Evolutionary conservation across 176 grass and related monocot genomes (phyloP).

Genomic region (Panicum miliaceum): DNA sequence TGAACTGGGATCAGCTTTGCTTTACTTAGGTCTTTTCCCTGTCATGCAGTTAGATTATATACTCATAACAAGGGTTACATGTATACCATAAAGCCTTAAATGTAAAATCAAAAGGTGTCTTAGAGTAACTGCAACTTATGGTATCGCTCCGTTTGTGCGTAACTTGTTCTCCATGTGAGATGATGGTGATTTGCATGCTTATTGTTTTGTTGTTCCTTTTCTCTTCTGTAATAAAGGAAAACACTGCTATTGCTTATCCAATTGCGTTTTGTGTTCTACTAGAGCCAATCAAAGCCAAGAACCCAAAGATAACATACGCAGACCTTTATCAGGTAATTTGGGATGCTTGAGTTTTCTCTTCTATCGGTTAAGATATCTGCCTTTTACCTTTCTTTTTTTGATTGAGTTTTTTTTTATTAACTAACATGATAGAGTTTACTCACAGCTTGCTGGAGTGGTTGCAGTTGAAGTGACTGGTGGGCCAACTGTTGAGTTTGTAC

Average conservation of each 20-base stretch:
- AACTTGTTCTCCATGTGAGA: background rate
- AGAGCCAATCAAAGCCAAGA: constrained; percentile 84
- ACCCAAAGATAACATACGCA: constrained; percentile 87
- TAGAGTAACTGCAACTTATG: constrained; percentile 14
- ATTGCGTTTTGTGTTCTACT: constrained; percentile 37
- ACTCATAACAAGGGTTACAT: constrained; percentile 12
- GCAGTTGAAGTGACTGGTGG: constrained; percentile 97
- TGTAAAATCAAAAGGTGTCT: background rate
- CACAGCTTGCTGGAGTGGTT: constrained; percentile 89
- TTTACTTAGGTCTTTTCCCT: background rate
- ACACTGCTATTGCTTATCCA: constrained; percentile 36
- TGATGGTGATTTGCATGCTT: constrained; percentile 9
- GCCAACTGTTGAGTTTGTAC: constrained; percentile 80
- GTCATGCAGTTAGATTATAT: background rate
- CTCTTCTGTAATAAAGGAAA: constrained; percentile 18
- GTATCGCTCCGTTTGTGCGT: background rate
- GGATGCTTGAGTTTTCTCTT: constrained; percentile 12
- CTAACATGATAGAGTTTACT: constrained; percentile 37
- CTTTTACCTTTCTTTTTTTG: background rate
- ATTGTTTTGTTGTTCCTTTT: constrained; percentile 14
- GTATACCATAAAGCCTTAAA: background rate
- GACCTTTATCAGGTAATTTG: constrained; percentile 94
- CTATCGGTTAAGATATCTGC: background rate
- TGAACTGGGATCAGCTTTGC: background rate
- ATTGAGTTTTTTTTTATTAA: background rate